Evolutionary conservation across 2,329 filamentous ascomycete species (phyloP).

Genomic region (Neofusicoccum sp.): DNA sequence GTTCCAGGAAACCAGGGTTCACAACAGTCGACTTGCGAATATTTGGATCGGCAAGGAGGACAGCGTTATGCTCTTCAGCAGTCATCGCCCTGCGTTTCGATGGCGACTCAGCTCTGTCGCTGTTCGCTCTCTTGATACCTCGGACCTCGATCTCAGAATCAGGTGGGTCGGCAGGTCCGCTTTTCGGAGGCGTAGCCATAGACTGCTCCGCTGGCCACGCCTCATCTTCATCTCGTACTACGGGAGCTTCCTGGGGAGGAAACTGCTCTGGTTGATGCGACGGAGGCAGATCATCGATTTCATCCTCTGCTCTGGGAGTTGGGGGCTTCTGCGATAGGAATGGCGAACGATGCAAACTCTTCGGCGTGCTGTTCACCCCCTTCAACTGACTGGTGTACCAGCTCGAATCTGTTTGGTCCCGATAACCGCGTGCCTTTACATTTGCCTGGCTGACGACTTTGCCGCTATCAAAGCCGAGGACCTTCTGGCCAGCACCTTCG

Average conservation of each 20-base stretch:
- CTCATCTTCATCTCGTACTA: conserved; percentile 14
- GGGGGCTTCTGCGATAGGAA: conserved; percentile 28
- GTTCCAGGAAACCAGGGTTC: conserved; percentile 88
- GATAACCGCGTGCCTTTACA: conserved; percentile 64
- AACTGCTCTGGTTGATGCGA: conserved; percentile 31
- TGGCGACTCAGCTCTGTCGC: conserved; percentile 12
- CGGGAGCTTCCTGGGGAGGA: neutral
- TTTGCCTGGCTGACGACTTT: conserved; percentile 66
- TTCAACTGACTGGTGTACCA: conserved; percentile 77
- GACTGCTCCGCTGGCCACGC: conserved; percentile 17
- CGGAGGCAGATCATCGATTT: conserved; percentile 31
- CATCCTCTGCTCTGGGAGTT: conserved; percentile 27
- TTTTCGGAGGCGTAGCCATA: conserved; percentile 31
- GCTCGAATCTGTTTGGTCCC: conserved; percentile 75
- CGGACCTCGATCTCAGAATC: neutral
- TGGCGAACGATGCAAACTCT: conserved; percentile 24
- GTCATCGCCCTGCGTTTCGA: conserved; percentile 57
- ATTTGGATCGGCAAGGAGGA: conserved; percentile 77
- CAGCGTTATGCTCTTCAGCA: conserved; percentile 88
- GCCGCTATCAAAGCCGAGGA: conserved; percentile 63
- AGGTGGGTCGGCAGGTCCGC: conserved; percentile 23
- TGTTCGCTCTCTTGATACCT: neutral
- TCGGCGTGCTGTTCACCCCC: conserved; percentile 28
- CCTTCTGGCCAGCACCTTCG: conserved; percentile 78
- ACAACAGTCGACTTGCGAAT: conserved; percentile 86